Evolutionary conservation across 2,329 filamentous ascomycete genomes (phyloP), one percentile per base, ranked within the genome.

Genomic region (Colletotrichum tanaceti): DNA sequence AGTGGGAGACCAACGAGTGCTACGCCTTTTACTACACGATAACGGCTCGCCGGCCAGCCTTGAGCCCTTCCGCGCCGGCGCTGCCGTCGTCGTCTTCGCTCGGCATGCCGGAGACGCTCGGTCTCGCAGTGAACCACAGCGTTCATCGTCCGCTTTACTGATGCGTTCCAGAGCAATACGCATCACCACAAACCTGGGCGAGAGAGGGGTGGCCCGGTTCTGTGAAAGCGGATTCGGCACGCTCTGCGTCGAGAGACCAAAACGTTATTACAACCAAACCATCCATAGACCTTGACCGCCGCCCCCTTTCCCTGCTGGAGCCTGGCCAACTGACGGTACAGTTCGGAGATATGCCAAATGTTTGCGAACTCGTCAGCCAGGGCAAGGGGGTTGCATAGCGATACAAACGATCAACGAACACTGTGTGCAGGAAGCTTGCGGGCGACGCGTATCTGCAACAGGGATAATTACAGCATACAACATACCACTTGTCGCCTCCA

Each of bases 1-100:
- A 53, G 9, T 53, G 50, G 50, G 50, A 53, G 13, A 53, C 18
- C 50, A 53, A 53, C 28, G 50, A 38, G n/a, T 53, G 50, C 28
- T 38, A 53, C 28, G 50, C 50, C 28, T 53, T 53, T 32, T 53
- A 53, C 9, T 53, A 35, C 32, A 53, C 50, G 10, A 53, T 53
- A 20, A 53, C 50, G 28, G 50, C 50, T 14, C 50, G 50, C 11
- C 50, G 50, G 20, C 50, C 50, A 20, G 32, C 49, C 13, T 4
- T 14, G 28, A 10, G 10, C 9, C 22, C 35, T 2, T 7, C 49
- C 10, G 16, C 49, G 6, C 28, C 49, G n/a, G n/a, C n/a, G n/a
- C n/a, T n/a, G n/a, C n/a, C n/a, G n/a, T n/a, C n/a, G 28, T 16
- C 11, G 16, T 52, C 24, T 9, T 6, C 49, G 3, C 7, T 24